Evolutionary conservation across 2,329 filamentous ascomycete species (phyloP).

Genomic region (Diaporthe humulicola): DNA sequence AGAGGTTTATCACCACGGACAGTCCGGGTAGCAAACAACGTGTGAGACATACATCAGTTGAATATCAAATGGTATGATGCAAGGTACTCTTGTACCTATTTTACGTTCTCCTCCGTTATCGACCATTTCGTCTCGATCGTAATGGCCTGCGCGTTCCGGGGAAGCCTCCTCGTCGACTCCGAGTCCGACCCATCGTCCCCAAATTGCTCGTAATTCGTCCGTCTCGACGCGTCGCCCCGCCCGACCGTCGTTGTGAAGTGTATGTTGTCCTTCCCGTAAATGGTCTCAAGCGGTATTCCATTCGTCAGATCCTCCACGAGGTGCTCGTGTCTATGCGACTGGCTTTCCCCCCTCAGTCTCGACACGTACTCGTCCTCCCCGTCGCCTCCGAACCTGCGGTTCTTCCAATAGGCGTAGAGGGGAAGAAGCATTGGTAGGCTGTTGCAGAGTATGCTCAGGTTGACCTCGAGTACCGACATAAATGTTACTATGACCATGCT

Average conservation of each 20-base stretch:
- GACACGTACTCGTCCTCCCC: constrained; percentile 38
- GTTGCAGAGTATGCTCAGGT: constrained; percentile 36
- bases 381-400: constrained; percentile 23
- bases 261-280: constrained; percentile 35
- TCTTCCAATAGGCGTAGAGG: constrained; percentile 36
- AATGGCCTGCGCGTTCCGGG: constrained; percentile 33
- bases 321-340: constrained; percentile 12
- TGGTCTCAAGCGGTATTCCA: constrained; percentile 36
- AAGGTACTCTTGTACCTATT: background rate
- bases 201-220: constrained; percentile 2
- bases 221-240: constrained; percentile 9
- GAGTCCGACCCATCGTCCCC: constrained; percentile 30
- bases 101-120: constrained; percentile 32
- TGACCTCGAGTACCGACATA: constrained; percentile 28
- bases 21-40: background rate
- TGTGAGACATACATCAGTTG: background rate
- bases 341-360: constrained; percentile 17
- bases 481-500: constrained; percentile 6
- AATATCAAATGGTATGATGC: background rate
- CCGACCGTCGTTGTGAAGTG: constrained; percentile 35
- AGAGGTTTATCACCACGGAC: background rate
- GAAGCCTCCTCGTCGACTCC: constrained; percentile 34
- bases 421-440: constrained; percentile 38
- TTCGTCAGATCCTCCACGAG: constrained; percentile 34
- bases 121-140: constrained; percentile 39